A percentile compares a stretch with the other conserved stretches of the same genome.
phyloP scores from a whole-genome alignment of 75 land plant species.

The Selaginella tamariscina region DNA sequence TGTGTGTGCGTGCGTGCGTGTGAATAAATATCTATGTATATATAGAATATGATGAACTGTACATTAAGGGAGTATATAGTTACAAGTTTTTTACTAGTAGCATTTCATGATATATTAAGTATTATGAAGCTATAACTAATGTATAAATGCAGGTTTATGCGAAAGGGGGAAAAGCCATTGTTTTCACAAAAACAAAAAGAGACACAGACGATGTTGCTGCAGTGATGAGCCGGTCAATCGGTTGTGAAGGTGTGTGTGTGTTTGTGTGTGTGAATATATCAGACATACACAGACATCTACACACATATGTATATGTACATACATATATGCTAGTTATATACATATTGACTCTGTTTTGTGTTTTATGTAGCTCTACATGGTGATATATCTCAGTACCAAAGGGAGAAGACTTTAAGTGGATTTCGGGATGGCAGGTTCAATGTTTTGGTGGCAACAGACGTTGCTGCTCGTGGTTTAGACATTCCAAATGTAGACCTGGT shows the following conservation, averaged over 20 bases:
- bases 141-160: slow-evolving; percentile 52
- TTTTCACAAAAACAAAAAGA: slow-evolving; percentile 87
- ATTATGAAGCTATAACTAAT: neutral
- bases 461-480: slow-evolving; percentile 15
- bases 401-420: slow-evolving; percentile 14
- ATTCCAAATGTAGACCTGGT: slow-evolving; percentile 10
- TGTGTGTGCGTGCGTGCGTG: slow-evolving; percentile 15
- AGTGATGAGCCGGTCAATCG: slow-evolving; percentile 34
- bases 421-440: slow-evolving; percentile 15
- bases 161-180: slow-evolving; percentile 89
- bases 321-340: too few relatives aligned
- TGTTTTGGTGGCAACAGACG: slow-evolving; percentile 19
- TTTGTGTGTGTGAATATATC: too few relatives aligned
- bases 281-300: too few relatives aligned
- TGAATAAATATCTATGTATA: neutral
- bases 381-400: slow-evolving; percentile 17
- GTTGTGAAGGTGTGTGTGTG: too few relatives aligned
- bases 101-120: neutral
- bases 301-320: too few relatives aligned
- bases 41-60: neutral
- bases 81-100: neutral
- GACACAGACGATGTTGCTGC: slow-evolving; percentile 72
- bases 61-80: neutral
- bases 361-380: slow-evolving; percentile 15
- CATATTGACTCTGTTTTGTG: too few relatives aligned